These are phyloP conservation scores for Neofusicoccum laricinum DNA, from an alignment of 2,329 filamentous ascomycete species.

Conservation along the genomic window DNA sequence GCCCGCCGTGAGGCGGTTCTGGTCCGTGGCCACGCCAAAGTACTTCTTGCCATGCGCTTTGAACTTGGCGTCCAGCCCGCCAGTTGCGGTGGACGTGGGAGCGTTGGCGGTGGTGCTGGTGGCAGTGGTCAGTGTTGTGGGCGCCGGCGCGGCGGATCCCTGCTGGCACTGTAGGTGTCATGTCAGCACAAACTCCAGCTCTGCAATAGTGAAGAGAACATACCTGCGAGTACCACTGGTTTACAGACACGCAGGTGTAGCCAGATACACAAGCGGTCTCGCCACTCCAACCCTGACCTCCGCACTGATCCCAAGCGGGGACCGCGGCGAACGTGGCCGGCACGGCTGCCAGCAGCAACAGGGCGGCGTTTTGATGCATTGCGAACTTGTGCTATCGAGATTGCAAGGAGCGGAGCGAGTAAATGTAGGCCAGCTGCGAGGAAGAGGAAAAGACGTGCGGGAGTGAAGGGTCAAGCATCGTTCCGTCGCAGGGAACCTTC, in stretches of 20 bases:
- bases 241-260: constrained; percentile 13
- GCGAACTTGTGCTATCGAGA: background rate
- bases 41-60: constrained; percentile 65
- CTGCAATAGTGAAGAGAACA: background rate
- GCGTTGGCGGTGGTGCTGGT: constrained; percentile 3
- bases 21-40: constrained; percentile 58
- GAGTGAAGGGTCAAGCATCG: background rate
- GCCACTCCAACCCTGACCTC: constrained; percentile 10
- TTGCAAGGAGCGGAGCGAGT: background rate
- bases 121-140: constrained; percentile 5
- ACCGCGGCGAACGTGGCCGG: constrained; percentile 2
- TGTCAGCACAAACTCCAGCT: background rate
- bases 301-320: constrained; percentile 16
- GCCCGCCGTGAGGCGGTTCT: constrained; percentile 48
- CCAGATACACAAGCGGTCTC: constrained; percentile 11
- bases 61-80: constrained; percentile 52
- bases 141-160: constrained; percentile 3
- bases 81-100: constrained; percentile 19
- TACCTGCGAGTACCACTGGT: constrained; percentile 15
- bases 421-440: background rate
- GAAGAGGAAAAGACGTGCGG: background rate
- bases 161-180: background rate
- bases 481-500: background rate
- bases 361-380: background rate
- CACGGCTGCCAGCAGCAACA: background rate